Evolutionary conservation across 305 asterid genomes (phyloP).

Genomic region (Fraxinus sp.): DNA sequence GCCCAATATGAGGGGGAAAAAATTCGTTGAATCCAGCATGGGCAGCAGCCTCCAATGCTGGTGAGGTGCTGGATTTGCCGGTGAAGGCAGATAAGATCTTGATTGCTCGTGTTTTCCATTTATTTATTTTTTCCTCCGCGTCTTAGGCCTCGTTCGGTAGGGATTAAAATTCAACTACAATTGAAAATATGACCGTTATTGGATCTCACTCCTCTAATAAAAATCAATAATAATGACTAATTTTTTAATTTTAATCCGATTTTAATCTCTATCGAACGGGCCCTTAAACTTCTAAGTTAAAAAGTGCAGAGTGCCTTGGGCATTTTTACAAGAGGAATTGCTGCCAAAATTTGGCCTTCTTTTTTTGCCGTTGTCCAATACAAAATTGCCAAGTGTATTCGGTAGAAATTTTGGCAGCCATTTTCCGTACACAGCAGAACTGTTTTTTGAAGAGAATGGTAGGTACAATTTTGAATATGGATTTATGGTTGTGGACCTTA

Average conservation of each 20-base stretch:
- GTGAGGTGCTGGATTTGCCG: background rate
- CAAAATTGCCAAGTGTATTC: too few species aligned
- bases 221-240: too few species aligned
- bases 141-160: background rate
- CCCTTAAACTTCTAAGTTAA: background rate
- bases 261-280: too few species aligned
- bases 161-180: too few species aligned
- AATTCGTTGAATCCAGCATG: background rate
- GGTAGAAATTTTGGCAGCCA: too few species aligned
- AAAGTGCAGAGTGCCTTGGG: background rate
- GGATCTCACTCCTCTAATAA: too few species aligned
- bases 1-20: too few species aligned
- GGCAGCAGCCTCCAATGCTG: background rate
- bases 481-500: background rate
- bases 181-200: too few species aligned
- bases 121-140: background rate
- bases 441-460: background rate
- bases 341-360: too few species aligned
- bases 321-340: background rate
- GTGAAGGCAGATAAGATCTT: background rate
- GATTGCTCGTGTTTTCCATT: background rate
- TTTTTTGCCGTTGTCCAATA: too few species aligned
- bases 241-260: too few species aligned
- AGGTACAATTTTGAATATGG: background rate
- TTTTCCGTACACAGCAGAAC: too few species aligned